Evolutionary conservation across 345 rosid genomes (phyloP).

Genomic region (Acer saccharum): DNA sequence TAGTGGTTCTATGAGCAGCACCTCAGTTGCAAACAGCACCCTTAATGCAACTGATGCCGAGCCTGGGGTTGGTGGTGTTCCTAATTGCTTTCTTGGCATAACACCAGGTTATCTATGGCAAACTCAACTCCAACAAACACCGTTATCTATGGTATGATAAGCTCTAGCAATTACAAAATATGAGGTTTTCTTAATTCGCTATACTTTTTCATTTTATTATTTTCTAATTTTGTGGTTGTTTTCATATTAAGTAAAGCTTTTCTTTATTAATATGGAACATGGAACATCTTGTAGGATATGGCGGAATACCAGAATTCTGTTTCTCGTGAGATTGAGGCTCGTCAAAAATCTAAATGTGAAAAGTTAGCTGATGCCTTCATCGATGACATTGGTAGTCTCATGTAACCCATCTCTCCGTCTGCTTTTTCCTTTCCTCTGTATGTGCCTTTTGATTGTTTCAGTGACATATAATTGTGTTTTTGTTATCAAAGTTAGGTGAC

Average conservation of each 20-base stretch:
- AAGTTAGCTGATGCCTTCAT: slow-evolving; percentile 81
- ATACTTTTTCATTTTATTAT: background rate
- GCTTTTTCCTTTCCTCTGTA: slow-evolving; percentile 11
- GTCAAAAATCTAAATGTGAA: slow-evolving; percentile 83
- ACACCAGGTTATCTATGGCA: slow-evolving; percentile 86
- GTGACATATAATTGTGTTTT: background rate
- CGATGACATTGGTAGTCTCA: slow-evolving; percentile 77
- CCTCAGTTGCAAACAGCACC: slow-evolving; percentile 40
- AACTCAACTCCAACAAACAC: slow-evolving; percentile 77
- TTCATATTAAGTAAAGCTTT: background rate
- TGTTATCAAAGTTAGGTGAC: background rate
- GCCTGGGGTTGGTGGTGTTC: slow-evolving; percentile 87
- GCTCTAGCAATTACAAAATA: background rate
- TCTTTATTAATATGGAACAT: background rate
- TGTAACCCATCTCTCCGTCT: background rate
- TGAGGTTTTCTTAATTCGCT: background rate
- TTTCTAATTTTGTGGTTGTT: slow-evolving; percentile 12
- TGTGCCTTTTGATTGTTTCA: slow-evolving; percentile 19
- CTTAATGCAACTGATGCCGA: slow-evolving; percentile 56
- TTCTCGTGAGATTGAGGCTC: slow-evolving; percentile 79
- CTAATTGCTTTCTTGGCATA: slow-evolving; percentile 89
- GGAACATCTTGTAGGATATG: slow-evolving; percentile 59
- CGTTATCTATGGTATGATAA: slow-evolving; percentile 58
- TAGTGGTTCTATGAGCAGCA: slow-evolving; percentile 55
- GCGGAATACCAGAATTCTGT: slow-evolving; percentile 83